phyloP scores from a whole-genome alignment of 106 monocot genomes.

The Xerophyta viscosa region DNA sequence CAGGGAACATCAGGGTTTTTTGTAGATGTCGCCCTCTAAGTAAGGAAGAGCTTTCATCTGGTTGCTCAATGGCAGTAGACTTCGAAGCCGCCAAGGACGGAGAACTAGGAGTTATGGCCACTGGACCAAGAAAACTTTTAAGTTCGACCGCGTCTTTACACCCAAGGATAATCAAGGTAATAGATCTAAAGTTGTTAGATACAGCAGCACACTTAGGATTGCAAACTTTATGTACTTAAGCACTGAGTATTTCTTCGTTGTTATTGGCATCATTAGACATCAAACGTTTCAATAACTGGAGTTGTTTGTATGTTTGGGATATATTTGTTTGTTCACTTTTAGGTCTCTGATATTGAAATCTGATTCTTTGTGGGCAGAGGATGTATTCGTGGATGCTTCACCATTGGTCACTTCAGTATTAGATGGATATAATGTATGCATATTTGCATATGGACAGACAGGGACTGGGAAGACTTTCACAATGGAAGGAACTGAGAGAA shows the following conservation, averaged over 20 bases:
- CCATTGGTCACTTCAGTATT: constrained; percentile 72
- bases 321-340: background rate
- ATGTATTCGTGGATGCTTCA: constrained; percentile 74
- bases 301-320: no score
- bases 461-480: constrained; percentile 90
- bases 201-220: no score
- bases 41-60: constrained; percentile 51
- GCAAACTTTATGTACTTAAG: no score
- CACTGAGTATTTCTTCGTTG: no score
- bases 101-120: constrained; percentile 46
- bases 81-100: constrained; percentile 76
- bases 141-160: constrained; percentile 69
- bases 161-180: constrained; percentile 81
- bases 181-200: background rate
- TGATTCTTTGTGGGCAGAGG: constrained; percentile 33
- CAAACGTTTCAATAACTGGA: no score
- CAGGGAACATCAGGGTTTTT: constrained; percentile 92
- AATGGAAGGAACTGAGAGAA: constrained; percentile 69
- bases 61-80: constrained; percentile 38
- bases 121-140: constrained; percentile 62
- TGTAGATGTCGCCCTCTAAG: constrained; percentile 86
- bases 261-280: no score
- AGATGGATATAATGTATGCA: constrained; percentile 89
- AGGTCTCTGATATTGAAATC: no score
- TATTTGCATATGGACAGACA: constrained; percentile 89